Base-by-base conservation (phyloP, 164 flowering plant species). In the Paratinospora sagittata region DNA sequence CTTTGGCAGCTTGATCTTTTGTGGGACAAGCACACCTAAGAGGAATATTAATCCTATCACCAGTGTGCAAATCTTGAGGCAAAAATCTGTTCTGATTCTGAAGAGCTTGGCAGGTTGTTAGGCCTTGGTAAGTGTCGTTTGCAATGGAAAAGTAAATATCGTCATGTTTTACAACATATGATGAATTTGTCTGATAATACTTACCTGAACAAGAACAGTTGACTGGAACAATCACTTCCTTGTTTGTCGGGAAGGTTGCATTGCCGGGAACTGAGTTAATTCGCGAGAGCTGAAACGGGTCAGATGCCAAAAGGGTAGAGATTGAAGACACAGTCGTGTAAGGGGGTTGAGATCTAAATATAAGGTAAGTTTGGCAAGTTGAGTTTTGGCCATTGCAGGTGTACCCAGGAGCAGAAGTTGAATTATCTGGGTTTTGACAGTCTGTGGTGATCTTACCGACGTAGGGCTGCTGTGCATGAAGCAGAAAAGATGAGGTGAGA, bases 11-110 rank as follows among this genome's bases (percentile, higher is more conserved):
- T 71, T 92, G 96, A 37, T 83, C 78, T 66, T 72, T 82, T 0
- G 90, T 87, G 9, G 94, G 96, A 81, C 97, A 92, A 66, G 96
- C 92, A 84, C 97, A 92, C 75, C 93, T 83, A 57, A 90, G 79
- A 75, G 95, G 96, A 69, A 90, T 81, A 17, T 24, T 76, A 39
- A 93, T 66, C 58, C 41, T 76, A 11, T 45, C 12, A n/a, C 91
- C 93, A 17, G 67, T 7, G 17, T 0, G 16, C 65, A 93, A 34
- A 5, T 64, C 19, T 0, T 3, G 62, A 17, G 78, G 16, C 6
- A 17, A 16, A 39, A 61, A 21, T 0, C 2, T 49, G 67, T 80
- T 87, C 58, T 88, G 83, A 52, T 66, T 36, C 72, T 63, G 70
- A 7, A 90, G 34, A 63, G 92, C 85, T 67, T 85, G 86, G 75